Evolutionary conservation across 1,284 basidiomycete genomes (phyloP).

Genomic region (Rhodotorula sp.): DNA sequence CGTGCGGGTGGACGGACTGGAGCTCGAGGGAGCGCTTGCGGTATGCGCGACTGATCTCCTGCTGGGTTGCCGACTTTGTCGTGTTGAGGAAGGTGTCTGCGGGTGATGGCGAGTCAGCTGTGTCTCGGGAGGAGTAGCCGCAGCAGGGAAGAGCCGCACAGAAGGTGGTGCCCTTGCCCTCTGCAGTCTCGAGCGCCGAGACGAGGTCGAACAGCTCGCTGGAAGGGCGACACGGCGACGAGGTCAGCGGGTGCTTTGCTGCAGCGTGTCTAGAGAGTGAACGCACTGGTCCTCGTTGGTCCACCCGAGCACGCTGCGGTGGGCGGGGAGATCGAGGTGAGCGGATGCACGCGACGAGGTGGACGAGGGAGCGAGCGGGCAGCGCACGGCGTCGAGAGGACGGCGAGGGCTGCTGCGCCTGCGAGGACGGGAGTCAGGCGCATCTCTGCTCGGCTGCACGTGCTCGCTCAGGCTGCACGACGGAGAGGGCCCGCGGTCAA

Average conservation of each 20-base stretch:
- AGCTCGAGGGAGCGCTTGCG: slow-evolving; percentile 71
- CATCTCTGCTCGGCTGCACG: background rate
- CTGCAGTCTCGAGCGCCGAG: slow-evolving; percentile 71
- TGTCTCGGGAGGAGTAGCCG: background rate
- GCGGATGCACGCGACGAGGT: background rate
- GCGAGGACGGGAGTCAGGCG: slow-evolving; percentile 19
- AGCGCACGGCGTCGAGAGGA: slow-evolving; percentile 26
- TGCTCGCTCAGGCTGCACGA: background rate
- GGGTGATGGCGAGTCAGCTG: background rate
- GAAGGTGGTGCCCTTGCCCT: slow-evolving; percentile 86
- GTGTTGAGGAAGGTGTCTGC: slow-evolving; percentile 46
- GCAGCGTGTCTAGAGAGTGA: background rate
- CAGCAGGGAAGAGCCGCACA: slow-evolving; percentile 65
- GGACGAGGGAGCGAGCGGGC: background rate
- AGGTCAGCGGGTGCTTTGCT: background rate
- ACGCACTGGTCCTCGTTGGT: slow-evolving; percentile 46
- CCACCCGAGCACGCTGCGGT: slow-evolving; percentile 41
- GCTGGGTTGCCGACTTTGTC: slow-evolving; percentile 49
- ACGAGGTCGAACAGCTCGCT: slow-evolving; percentile 93
- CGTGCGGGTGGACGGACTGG: slow-evolving; percentile 63
- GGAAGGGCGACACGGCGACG: background rate
- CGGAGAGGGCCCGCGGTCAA: background rate
- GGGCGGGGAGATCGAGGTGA: background rate
- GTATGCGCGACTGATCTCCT: slow-evolving; percentile 82
- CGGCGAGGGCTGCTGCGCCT: slow-evolving; percentile 20